Conservation (phyloP, 2,329 filamentous ascomycete species). For the Periconia sp. region DNA sequence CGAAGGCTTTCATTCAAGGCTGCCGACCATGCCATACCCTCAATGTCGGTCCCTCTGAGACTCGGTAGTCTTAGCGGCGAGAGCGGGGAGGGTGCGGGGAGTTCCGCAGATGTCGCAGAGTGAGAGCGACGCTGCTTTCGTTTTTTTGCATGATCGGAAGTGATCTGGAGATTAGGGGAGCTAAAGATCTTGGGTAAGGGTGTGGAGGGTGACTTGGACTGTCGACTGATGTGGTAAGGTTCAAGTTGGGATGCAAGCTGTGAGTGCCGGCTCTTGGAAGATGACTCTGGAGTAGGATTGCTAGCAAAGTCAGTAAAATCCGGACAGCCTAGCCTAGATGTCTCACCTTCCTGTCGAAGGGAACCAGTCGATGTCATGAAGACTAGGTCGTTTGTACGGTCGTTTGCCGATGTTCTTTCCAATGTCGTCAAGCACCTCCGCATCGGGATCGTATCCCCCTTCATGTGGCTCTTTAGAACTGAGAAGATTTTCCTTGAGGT, state of each 20-base stretch:
- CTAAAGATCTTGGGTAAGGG: slow-evolving; percentile 31
- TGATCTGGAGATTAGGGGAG: slow-evolving; percentile 30
- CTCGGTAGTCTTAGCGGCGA: slow-evolving; percentile 33
- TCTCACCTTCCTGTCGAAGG: slow-evolving; percentile 30
- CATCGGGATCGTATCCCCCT: slow-evolving; percentile 44
- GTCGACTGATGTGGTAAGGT: slow-evolving; percentile 27
- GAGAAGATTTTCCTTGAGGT: slow-evolving; percentile 35
- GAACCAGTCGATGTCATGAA: slow-evolving; percentile 40
- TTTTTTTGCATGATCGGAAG: slow-evolving; percentile 14
- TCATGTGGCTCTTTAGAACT: slow-evolving; percentile 34
- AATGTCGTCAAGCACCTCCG: slow-evolving; percentile 35
- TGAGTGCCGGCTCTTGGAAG: slow-evolving; percentile 14
- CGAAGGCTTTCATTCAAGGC: slow-evolving; percentile 32
- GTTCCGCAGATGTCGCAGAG: slow-evolving; percentile 29
- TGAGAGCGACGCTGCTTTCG: slow-evolving; percentile 31
- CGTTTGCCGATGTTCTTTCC: slow-evolving; percentile 32
- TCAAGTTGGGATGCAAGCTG: slow-evolving; percentile 5
- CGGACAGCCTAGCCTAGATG: neutral
- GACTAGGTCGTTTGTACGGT: slow-evolving; percentile 34
- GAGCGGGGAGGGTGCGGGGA: slow-evolving; percentile 22
- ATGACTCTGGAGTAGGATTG: slow-evolving; percentile 30
- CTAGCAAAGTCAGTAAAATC: slow-evolving; percentile 18
- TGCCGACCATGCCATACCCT: slow-evolving; percentile 30
- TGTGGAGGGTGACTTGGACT: slow-evolving; percentile 14
- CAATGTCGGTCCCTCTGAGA: slow-evolving; percentile 22